Conservation (phyloP, 306 rosid species). For the Rosa rugosa region DNA sequence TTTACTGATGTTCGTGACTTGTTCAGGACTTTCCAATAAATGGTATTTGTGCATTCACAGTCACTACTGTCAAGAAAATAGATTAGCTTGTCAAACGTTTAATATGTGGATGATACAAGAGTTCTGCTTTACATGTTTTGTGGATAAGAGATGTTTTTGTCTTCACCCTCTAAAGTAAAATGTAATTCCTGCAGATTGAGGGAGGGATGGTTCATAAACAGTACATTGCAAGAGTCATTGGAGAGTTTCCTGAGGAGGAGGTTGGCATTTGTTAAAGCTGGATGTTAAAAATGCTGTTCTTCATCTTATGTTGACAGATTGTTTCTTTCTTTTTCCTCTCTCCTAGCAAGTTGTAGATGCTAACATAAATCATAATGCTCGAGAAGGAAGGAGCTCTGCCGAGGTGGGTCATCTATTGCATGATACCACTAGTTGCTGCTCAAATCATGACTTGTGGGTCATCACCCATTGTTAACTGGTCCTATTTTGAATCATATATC, state of each 20-base stretch:
- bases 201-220: conserved; percentile 77
- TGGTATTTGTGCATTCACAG: neutral
- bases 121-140: neutral
- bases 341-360: conserved; percentile 72
- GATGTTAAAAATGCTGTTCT: conserved; percentile 1
- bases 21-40: neutral
- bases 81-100: neutral
- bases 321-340: conserved; percentile 15
- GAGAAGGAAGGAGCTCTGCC: conserved; percentile 83
- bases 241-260: conserved; percentile 70
- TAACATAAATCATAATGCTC: conserved; percentile 74
- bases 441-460: neutral
- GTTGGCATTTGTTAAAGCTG: conserved; percentile 41
- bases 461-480: neutral
- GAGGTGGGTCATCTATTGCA: conserved; percentile 50
- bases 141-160: neutral
- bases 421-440: neutral
- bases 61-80: neutral
- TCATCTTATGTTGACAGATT: conserved; percentile 4
- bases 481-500: neutral
- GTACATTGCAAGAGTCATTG: conserved; percentile 75
- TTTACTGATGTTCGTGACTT: neutral
- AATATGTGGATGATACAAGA: neutral
- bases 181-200: conserved; percentile 65
- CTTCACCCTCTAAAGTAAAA: neutral